Percentiles rank a stretch among this genome's conserved stretches.
These are phyloP conservation scores for Aspergillus alliaceus DNA, from an alignment of 2,329 filamentous ascomycete genomes.

Conservation along the genomic window DNA sequence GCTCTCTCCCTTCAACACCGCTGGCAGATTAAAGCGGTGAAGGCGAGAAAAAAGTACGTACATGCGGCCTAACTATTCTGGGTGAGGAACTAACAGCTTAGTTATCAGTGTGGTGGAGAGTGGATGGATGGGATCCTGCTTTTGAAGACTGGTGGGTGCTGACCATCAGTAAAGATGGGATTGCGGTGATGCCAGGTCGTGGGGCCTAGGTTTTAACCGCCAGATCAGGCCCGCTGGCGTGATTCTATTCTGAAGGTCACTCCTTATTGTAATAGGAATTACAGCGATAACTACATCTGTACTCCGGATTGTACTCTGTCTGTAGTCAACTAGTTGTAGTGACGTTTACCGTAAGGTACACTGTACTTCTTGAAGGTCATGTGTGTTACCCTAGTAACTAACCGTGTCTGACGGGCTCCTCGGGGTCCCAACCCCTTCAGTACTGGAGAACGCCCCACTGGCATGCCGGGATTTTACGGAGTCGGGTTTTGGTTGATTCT, in stretches of 20 bases:
- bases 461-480: slow-evolving; percentile 19
- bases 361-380: slow-evolving; percentile 11
- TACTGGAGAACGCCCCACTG: slow-evolving; percentile 7
- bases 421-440: slow-evolving; percentile 1
- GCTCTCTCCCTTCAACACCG: slow-evolving; percentile 6
- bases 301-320: no score
- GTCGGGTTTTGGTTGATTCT: not conserved
- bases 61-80: not conserved
- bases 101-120: not conserved
- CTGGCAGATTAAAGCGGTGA: slow-evolving; percentile 18
- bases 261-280: no score
- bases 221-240: not conserved
- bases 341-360: not conserved
- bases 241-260: not conserved
- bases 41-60: slow-evolving; percentile 1
- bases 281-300: no score
- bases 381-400: slow-evolving; percentile 24
- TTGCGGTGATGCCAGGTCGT: not conserved
- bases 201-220: not conserved
- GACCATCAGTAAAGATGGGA: not conserved
- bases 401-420: slow-evolving; percentile 10
- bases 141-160: slow-evolving; percentile 4
- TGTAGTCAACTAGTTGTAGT: no score
- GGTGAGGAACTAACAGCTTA: slow-evolving; percentile 2
- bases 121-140: slow-evolving; percentile 8